A percentile compares a stretch with the other conserved stretches of the same genome.
Evolutionary conservation across 371 early-diverging fungal genomes (phyloP).

Genomic region (Actinomucor elegans): DNA sequence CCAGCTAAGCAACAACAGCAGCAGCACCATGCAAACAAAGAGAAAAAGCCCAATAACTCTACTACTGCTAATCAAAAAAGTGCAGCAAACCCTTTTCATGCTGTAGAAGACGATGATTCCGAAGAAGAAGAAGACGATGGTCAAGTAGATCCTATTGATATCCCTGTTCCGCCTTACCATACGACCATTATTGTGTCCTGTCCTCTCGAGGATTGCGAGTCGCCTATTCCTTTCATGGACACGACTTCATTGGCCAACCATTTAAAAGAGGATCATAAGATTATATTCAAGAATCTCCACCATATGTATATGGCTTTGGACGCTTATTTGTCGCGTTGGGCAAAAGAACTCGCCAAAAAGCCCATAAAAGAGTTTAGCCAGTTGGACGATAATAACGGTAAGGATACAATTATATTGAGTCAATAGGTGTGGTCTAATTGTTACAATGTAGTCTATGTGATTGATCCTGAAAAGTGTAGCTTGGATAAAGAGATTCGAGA

Average conservation of each 20-base stretch:
- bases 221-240: slow-evolving; percentile 59
- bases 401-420: not conserved
- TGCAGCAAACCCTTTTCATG: slow-evolving; percentile 12
- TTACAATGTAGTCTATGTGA: slow-evolving; percentile 58
- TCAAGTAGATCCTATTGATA: slow-evolving; percentile 45
- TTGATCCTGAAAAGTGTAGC: slow-evolving; percentile 61
- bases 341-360: slow-evolving; percentile 43
- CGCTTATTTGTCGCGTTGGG: slow-evolving; percentile 75
- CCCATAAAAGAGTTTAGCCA: slow-evolving; percentile 32
- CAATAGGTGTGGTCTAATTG: not conserved
- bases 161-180: slow-evolving; percentile 61
- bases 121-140: slow-evolving; percentile 50
- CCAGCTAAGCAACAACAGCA: not conserved
- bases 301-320: slow-evolving; percentile 84
- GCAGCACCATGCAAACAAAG: not conserved
- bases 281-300: slow-evolving; percentile 70
- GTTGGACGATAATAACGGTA: not conserved
- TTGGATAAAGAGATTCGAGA: slow-evolving; percentile 73
- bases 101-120: slow-evolving; percentile 44
- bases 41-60: not conserved
- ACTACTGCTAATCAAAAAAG: not conserved
- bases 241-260: slow-evolving; percentile 70
- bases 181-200: slow-evolving; percentile 59
- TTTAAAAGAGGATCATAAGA: slow-evolving; percentile 63
- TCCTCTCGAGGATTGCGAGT: slow-evolving; percentile 48